Evolutionary conservation across 2,329 filamentous ascomycete species (phyloP).

Genomic region (Colletotrichum noveboracense): DNA sequence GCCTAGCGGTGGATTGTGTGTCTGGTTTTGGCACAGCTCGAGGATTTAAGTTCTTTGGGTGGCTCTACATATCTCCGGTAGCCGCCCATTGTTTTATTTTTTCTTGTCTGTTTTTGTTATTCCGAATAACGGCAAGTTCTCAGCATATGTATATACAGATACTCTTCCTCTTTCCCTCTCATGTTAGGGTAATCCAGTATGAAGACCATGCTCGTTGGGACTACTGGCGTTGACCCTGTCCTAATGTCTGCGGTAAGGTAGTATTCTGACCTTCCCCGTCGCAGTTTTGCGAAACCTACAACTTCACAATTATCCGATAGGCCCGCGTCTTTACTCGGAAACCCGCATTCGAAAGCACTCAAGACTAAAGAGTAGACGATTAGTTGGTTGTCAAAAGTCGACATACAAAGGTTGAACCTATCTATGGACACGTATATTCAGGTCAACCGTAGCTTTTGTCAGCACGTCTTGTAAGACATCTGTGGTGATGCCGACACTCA

Average conservation of each 20-base stretch:
- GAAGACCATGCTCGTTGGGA: background rate
- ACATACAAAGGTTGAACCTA: background rate
- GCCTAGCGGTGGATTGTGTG: background rate
- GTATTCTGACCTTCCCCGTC: background rate
- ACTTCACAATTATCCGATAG: background rate
- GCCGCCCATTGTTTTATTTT: background rate
- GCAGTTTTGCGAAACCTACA: background rate
- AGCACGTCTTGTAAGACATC: background rate
- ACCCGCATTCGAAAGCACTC: background rate
- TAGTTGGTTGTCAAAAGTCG: background rate
- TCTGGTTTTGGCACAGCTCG: background rate
- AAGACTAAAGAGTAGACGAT: background rate
- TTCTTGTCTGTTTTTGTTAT: background rate
- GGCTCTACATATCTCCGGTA: background rate
- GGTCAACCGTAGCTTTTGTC: background rate
- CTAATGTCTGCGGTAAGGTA: background rate
- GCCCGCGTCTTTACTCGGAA: background rate
- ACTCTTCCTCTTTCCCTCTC: background rate
- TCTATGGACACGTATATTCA: background rate
- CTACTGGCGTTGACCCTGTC: background rate
- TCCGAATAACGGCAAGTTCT: background rate
- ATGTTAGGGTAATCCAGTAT: background rate
- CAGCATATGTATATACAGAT: too few relatives aligned
- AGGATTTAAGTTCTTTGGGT: background rate
- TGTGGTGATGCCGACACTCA: background rate